Base-by-base conservation (phyloP, 345 rosid genomes). In the Punica granatum region DNA sequence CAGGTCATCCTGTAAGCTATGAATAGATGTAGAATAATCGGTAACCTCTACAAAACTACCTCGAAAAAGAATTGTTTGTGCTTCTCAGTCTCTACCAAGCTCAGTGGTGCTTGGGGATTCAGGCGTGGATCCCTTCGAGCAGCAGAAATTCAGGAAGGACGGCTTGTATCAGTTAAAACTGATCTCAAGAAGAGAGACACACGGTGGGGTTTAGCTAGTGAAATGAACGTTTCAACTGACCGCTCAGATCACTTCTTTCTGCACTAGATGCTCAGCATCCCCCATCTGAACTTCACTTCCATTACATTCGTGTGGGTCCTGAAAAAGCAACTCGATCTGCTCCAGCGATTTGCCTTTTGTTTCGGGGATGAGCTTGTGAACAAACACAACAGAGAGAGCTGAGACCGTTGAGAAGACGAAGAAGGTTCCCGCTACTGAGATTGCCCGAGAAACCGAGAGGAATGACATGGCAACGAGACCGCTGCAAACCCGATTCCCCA, bases 381-480 rank as follows among this genome's bases (percentile, higher is more conserved):
- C 90, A 41, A 90, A 90, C 13, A 76, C 59, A 69, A 88, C 83
- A 26, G 92, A 84, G 68, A 90, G 79, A 8, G 84, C 88, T 4
- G 97, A 86, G 30, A 88, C 25, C 21, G 72, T 74, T 8, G 89
- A 81, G 60, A 90, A 90, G 34, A 75, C 44, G 32, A 82, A 79
- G 82, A 90, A 90, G 21, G 86, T 81, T 60, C 97, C 94, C 7
- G 86, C 92, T 0, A 85, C 68, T 0, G 97, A 80, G 51, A 90
- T 85, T 61, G 83, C 81, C 12, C 66, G 65, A 19, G 97, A 77
- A 43, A 88, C 80, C 0, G 94, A 81, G 42, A 90, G 92, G 78
- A 88, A 90, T 35, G 97, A 82, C 94, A 88, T 90, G 65, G 94
- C 87, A 60, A 90, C 81, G 21, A 90, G 63, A 60, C 97, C 92